phyloP scores from a whole-genome alignment of 805 yeast species.

The Sugiyamaella valdiviana region DNA sequence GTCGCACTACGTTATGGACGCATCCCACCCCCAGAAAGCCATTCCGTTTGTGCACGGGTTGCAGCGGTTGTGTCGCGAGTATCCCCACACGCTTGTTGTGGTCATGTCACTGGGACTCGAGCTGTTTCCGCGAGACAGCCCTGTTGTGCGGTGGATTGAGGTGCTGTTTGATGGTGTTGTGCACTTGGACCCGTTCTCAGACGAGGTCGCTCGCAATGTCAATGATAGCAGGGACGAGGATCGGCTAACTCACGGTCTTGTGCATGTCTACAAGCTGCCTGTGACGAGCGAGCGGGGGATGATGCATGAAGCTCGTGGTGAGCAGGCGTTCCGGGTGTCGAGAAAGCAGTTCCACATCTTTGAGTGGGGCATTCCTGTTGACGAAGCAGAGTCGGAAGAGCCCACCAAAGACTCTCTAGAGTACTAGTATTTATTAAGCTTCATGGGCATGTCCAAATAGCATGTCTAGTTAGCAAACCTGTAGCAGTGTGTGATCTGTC shows the following conservation, averaged over 20 bases:
- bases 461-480: neutral
- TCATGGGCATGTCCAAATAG: neutral
- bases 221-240: constrained; percentile 2
- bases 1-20: constrained; percentile 52
- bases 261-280: constrained; percentile 70
- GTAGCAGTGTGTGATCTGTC: no score
- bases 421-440: constrained; percentile 1
- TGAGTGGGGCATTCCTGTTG: constrained; percentile 97
- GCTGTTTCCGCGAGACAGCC: constrained; percentile 50
- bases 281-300: constrained; percentile 67
- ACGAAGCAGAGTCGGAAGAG: constrained; percentile 53
- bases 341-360: constrained; percentile 78
- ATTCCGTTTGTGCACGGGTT: constrained; percentile 59
- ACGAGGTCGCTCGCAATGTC: constrained; percentile 37
- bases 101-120: constrained; percentile 57
- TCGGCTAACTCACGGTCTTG: constrained; percentile 57
- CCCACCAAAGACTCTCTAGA: neutral
- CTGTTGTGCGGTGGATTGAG: constrained; percentile 50
- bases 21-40: constrained; percentile 42
- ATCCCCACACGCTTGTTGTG: constrained; percentile 43
- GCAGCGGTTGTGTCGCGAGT: constrained; percentile 45
- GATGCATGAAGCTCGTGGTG: constrained; percentile 69
- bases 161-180: constrained; percentile 59
- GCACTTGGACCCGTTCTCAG: constrained; percentile 75
- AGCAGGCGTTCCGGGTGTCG: constrained; percentile 82